These are phyloP conservation scores for Albizia julibrissin DNA, from an alignment of 306 rosid species.

Conservation along the genomic window DNA sequence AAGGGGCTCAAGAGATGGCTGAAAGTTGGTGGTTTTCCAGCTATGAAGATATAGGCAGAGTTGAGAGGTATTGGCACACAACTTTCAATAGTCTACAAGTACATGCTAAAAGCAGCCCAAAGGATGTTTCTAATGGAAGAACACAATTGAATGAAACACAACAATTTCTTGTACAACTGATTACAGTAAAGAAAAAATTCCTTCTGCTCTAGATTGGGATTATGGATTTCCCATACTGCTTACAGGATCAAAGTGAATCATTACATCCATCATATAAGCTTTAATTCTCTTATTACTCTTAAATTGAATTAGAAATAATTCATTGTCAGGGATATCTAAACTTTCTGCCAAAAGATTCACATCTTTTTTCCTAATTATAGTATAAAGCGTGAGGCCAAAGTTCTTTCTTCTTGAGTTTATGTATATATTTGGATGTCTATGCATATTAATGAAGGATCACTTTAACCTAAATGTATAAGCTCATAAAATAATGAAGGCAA, in stretches of 20 bases:
- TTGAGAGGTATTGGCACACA: constrained; percentile 91
- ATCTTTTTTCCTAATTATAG: neutral
- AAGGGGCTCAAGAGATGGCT: constrained; percentile 75
- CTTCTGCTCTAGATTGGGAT: constrained; percentile 14
- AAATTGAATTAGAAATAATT: neutral
- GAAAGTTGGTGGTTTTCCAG: constrained; percentile 64
- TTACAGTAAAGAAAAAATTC: constrained; percentile 58
- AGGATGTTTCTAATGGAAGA: constrained; percentile 47
- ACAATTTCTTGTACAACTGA: constrained; percentile 64
- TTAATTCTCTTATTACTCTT: neutral
- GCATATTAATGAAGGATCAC: neutral
- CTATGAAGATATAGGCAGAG: constrained; percentile 60
- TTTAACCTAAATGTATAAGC: neutral
- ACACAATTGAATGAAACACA: constrained; percentile 38
- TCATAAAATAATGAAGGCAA: neutral
- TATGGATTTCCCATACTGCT: constrained; percentile 19
- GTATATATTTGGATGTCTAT: neutral
- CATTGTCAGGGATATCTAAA: neutral
- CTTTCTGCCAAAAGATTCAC: neutral
- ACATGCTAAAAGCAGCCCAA: constrained; percentile 63
- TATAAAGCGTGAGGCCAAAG: neutral
- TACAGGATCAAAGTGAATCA: constrained; percentile 3
- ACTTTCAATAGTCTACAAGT: constrained; percentile 63
- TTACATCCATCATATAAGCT: constrained; percentile 1
- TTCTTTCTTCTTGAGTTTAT: neutral